Conservation (phyloP, 164 flowering plant genomes). For the Umbilicus rupestris region DNA sequence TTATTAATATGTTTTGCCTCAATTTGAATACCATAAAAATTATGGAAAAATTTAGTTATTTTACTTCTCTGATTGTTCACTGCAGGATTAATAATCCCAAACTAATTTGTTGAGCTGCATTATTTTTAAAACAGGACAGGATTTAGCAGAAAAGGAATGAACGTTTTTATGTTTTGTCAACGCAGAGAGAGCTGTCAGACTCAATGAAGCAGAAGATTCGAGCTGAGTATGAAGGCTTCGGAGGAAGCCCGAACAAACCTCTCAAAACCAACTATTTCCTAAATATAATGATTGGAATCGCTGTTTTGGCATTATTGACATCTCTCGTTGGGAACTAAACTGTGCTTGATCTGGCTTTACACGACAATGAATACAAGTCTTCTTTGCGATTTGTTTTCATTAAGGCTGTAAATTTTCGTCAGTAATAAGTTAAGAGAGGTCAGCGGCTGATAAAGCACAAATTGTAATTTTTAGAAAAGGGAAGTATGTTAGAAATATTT, state of each 20-base stretch:
- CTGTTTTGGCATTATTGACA: slow-evolving; percentile 71
- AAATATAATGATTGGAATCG: slow-evolving; percentile 68
- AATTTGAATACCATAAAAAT: slow-evolving; percentile 3
- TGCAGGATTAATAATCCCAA: slow-evolving; percentile 71
- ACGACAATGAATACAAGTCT: background rate
- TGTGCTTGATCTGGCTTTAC: background rate
- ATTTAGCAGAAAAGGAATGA: background rate
- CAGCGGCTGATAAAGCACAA: too few species aligned
- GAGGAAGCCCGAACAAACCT: slow-evolving; percentile 95
- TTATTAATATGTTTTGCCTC: background rate
- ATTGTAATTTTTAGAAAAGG: too few species aligned
- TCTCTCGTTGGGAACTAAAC: slow-evolving; percentile 47
- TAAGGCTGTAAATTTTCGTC: background rate
- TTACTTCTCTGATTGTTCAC: slow-evolving; percentile 29
- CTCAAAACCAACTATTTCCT: slow-evolving; percentile 80
- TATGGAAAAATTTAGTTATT: background rate
- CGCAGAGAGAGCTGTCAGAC: slow-evolving; percentile 77
- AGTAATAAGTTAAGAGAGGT: too few species aligned
- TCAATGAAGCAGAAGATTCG: slow-evolving; percentile 87
- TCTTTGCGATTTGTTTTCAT: background rate
- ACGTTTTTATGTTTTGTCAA: background rate
- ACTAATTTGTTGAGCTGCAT: background rate
- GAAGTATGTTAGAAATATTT: too few species aligned
- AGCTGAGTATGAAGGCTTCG: slow-evolving; percentile 79
- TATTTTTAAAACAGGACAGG: background rate